phyloP scores from a whole-genome alignment of 208 protist genomes.

The Acanthamoeba castellanii region DNA sequence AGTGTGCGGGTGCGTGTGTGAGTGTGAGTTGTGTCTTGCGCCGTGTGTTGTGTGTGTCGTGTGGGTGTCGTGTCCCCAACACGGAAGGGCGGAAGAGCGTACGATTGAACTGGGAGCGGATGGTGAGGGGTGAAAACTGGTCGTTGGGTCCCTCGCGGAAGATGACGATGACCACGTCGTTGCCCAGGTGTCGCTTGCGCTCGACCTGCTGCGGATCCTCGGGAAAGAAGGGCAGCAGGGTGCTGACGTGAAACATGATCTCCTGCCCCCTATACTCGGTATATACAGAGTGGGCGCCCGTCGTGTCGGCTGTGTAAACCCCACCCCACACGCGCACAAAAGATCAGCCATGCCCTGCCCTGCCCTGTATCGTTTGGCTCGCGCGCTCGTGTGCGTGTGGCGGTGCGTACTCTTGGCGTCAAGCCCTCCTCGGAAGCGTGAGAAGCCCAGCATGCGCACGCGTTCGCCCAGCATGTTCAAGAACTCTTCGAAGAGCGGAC shows the following conservation, averaged over 20 bases:
- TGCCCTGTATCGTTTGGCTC: too few species aligned
- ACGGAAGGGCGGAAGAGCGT: neutral
- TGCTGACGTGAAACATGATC: slow-evolving; percentile 85
- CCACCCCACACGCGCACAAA: neutral
- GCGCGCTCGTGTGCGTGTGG: too few species aligned
- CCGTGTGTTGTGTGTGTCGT: too few species aligned
- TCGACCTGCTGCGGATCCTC: slow-evolving; percentile 85
- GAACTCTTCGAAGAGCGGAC: slow-evolving; percentile 55
- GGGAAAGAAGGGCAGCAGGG: slow-evolving; percentile 81
- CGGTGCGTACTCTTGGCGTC: slow-evolving; percentile 39
- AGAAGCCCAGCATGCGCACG: slow-evolving; percentile 25
- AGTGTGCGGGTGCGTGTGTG: neutral
- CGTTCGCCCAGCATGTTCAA: slow-evolving; percentile 48
- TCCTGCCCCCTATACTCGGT: slow-evolving; percentile 49
- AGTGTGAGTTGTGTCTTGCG: neutral
- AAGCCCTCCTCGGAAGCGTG: slow-evolving; percentile 60
- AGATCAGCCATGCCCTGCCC: neutral
- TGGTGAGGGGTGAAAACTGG: neutral
- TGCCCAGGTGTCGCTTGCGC: slow-evolving; percentile 83
- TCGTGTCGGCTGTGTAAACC: slow-evolving; percentile 46
- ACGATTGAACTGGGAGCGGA: slow-evolving; percentile 68
- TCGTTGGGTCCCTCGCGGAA: slow-evolving; percentile 76
- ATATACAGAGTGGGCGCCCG: slow-evolving; percentile 72
- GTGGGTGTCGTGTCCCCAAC: too few species aligned
- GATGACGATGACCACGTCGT: slow-evolving; percentile 82